A percentile compares a stretch with the other conserved stretches of the same genome.
Conservation (phyloP, 2,329 filamentous ascomycete species). For the Chaetomiaceae sp. region DNA sequence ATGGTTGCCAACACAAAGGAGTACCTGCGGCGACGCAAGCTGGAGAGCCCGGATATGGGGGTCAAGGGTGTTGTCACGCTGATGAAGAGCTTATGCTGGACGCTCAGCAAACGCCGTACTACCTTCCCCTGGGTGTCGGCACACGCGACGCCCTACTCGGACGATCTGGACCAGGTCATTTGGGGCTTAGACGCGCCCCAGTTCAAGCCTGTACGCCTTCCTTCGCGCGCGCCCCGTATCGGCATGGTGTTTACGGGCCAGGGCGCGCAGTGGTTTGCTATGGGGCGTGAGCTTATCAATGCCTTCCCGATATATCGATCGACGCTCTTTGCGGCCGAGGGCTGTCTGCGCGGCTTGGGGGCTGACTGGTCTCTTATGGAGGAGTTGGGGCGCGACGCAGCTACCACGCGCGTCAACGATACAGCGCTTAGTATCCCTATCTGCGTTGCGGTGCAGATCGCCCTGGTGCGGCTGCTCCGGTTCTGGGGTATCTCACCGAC, state of each 20-base stretch:
- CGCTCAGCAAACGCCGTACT: too few relatives aligned
- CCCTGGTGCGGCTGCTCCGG: conserved; percentile 32
- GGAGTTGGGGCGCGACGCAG: conserved; percentile 4
- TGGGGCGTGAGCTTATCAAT: conserved; percentile 4
- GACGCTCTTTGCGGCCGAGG: not conserved
- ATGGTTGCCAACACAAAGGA: too few relatives aligned
- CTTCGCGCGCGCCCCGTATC: not conserved
- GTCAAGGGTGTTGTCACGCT: too few relatives aligned
- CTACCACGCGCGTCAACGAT: conserved; percentile 22
- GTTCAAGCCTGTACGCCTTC: not conserved
- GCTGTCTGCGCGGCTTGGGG: not conserved
- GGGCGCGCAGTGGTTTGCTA: conserved; percentile 21
- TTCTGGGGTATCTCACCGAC: conserved; percentile 27
- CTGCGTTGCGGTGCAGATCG: conserved; percentile 35
- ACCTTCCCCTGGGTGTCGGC: not conserved
- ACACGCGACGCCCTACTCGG: not conserved
- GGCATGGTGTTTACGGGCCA: conserved; percentile 30
- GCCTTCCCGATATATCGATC: not conserved
- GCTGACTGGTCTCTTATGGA: not conserved
- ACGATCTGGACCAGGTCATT: not conserved
- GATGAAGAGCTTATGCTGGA: too few relatives aligned
- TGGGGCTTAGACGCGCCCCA: not conserved
- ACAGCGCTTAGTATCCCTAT: conserved; percentile 31
- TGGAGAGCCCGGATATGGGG: too few relatives aligned
- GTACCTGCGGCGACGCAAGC: too few relatives aligned